These are phyloP conservation scores for Ceratocystis smalleyi DNA, from an alignment of 2,329 filamentous ascomycete species.

Conservation along the genomic window DNA sequence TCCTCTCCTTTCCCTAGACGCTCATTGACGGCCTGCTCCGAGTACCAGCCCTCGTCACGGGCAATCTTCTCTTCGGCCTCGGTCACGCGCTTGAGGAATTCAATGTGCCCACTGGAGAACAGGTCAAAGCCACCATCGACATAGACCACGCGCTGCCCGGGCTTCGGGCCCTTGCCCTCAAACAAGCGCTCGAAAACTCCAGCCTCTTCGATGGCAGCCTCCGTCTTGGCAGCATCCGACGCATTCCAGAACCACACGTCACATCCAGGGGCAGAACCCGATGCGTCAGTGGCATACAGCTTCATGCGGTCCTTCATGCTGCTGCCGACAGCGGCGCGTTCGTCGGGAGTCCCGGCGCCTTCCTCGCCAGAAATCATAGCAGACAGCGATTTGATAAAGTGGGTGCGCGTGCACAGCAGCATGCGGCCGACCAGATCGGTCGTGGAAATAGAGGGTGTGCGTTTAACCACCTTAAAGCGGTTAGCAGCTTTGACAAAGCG, in stretches of 20 bases:
- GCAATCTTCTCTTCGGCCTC: slow-evolving; percentile 57
- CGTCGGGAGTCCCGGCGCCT: slow-evolving; percentile 52
- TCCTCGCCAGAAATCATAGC: slow-evolving; percentile 54
- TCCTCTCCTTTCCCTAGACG: slow-evolving; percentile 52
- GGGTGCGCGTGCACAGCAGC: slow-evolving; percentile 85
- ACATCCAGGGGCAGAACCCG: slow-evolving; percentile 59
- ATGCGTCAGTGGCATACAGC: slow-evolving; percentile 78
- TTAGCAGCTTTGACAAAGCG: slow-evolving; percentile 89
- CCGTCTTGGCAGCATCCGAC: slow-evolving; percentile 33
- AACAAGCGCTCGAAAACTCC: slow-evolving; percentile 55
- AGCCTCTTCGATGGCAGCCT: slow-evolving; percentile 35
- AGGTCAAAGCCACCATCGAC: slow-evolving; percentile 95
- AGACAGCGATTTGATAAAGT: slow-evolving; percentile 75
- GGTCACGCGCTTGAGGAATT: slow-evolving; percentile 70
- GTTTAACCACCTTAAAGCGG: slow-evolving; percentile 90
- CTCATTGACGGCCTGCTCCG: slow-evolving; percentile 45
- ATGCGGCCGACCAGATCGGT: slow-evolving; percentile 97
- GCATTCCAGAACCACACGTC: slow-evolving; percentile 75
- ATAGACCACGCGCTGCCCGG: slow-evolving; percentile 77
- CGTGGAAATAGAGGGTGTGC: slow-evolving; percentile 90
- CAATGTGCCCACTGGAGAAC: slow-evolving; percentile 93
- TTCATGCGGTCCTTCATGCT: slow-evolving; percentile 64
- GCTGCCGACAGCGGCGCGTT: slow-evolving; percentile 45
- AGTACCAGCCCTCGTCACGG: slow-evolving; percentile 56
- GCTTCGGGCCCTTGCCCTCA: slow-evolving; percentile 51